Evolutionary conservation across 805 yeast species (phyloP).

Genomic region (Candida methanosorbosa): DNA sequence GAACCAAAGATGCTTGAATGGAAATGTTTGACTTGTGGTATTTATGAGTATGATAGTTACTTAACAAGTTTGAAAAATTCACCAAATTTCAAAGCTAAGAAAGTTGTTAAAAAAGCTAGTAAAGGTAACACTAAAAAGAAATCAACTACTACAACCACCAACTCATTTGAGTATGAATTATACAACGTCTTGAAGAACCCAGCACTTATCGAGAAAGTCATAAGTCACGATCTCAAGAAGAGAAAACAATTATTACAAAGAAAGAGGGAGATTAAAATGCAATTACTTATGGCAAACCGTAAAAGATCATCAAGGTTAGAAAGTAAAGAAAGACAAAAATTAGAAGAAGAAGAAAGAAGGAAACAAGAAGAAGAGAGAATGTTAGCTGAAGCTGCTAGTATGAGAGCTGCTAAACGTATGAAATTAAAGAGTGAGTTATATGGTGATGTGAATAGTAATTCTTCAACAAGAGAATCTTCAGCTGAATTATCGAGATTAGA

Average conservation of each 20-base stretch:
- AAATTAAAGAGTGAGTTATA: conserved; percentile 24
- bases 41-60: conserved; percentile 31
- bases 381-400: conserved; percentile 33
- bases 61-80: conserved; percentile 22
- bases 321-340: conserved; percentile 43
- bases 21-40: conserved; percentile 33
- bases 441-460: no score
- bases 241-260: conserved; percentile 46
- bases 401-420: conserved; percentile 33
- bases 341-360: conserved; percentile 43
- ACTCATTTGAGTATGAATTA: conserved; percentile 18
- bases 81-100: conserved; percentile 17
- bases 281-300: conserved; percentile 53
- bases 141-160: no score
- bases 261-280: conserved; percentile 56
- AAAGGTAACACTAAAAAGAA: no score
- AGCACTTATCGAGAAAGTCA: conserved; percentile 27
- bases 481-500: conserved; percentile 29
- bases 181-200: conserved; percentile 21
- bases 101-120: conserved; percentile 16
- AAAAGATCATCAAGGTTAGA: conserved; percentile 70
- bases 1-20: conserved; percentile 30
- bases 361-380: conserved; percentile 38
- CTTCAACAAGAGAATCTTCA: conserved; percentile 22
- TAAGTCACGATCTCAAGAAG: conserved; percentile 40